These are phyloP conservation scores for Boletus rufocinnamomeus DNA, from an alignment of 768 basidiomycete genomes.

Conservation along the genomic window DNA sequence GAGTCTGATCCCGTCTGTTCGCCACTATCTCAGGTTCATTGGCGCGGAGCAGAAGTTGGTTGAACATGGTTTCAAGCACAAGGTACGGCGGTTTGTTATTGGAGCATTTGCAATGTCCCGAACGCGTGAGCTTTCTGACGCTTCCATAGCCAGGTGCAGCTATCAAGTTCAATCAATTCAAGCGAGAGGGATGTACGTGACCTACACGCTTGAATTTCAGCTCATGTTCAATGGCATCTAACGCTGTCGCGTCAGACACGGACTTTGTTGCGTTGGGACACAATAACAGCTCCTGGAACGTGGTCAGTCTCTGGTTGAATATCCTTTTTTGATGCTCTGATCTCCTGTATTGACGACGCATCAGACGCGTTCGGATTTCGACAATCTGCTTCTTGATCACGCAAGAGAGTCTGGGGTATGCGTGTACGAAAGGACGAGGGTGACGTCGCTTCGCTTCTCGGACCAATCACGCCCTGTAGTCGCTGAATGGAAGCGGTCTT, in stretches of 20 bases:
- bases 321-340: not conserved
- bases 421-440: slow-evolving; percentile 51
- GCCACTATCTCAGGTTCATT: slow-evolving; percentile 55
- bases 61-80: slow-evolving; percentile 45
- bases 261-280: slow-evolving; percentile 56
- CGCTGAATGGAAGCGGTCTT: slow-evolving; percentile 36
- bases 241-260: slow-evolving; percentile 42
- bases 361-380: slow-evolving; percentile 59
- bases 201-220: not conserved
- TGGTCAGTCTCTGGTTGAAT: slow-evolving; percentile 40
- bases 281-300: slow-evolving; percentile 59
- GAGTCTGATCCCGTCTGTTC: slow-evolving; percentile 51
- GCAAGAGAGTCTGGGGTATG: slow-evolving; percentile 47
- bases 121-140: not conserved
- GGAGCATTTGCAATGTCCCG: not conserved
- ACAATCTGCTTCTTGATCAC: slow-evolving; percentile 58
- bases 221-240: not conserved
- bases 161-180: slow-evolving; percentile 57
- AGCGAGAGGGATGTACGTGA: slow-evolving; percentile 57
- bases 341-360: not conserved
- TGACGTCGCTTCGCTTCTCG: slow-evolving; percentile 48
- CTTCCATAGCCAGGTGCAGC: slow-evolving; percentile 55
- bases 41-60: slow-evolving; percentile 47
- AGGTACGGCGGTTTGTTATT: slow-evolving; percentile 36
- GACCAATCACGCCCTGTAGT: slow-evolving; percentile 38